Base-by-base conservation (phyloP, 2,329 filamentous ascomycete species). In the Torrubiella hemipterigena region DNA sequence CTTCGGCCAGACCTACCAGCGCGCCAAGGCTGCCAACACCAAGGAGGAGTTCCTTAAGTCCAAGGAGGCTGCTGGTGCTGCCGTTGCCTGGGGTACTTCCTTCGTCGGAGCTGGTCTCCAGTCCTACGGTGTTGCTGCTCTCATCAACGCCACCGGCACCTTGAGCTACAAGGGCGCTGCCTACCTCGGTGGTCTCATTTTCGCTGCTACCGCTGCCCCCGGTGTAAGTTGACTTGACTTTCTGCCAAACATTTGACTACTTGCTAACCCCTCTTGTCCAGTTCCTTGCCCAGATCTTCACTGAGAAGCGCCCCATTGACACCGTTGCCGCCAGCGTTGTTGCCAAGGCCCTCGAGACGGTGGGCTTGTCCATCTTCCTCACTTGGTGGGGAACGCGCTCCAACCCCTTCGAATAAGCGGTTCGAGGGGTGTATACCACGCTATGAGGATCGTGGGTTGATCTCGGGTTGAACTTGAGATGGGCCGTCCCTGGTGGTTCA, bases 341-440 rank as follows among this genome's bases (percentile, higher is more conserved):
- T 30, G 80, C 83, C 51, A 87, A 91, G 62, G 64, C 91, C 46
- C 73, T 94, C 46, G 91, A 96, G 74, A 95, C 91, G 4, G 74
- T 96, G 37, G 91, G 89, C 42, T 73, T 96, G 36, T 86, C 81
- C 41, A 56, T 94, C 50, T 85, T 96, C 73, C 69, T 96, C 48
- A 94, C 85, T 54, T 96, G 84, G 81, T 96, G 89, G 89, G 89
- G 89, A 51, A 95, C 89, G 51, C 80, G 82, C 54, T 91, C 85
- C 63, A 89, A 86, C 67, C 85, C 85, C 38, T 93, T 94, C 59
- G 76, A 86, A 52, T 87, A 81, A 69, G n/a, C n/a, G n/a, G n/a
- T n/a, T n/a, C n/a, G n/a, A n/a, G n/a, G n/a, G n/a, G 18, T 7
- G 21, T 29, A n/a, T 18, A 27, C 31, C 24, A 32, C 25, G 29